phyloP scores from a whole-genome alignment of 208 protist species.

The Acanthamoeba healyi region DNA sequence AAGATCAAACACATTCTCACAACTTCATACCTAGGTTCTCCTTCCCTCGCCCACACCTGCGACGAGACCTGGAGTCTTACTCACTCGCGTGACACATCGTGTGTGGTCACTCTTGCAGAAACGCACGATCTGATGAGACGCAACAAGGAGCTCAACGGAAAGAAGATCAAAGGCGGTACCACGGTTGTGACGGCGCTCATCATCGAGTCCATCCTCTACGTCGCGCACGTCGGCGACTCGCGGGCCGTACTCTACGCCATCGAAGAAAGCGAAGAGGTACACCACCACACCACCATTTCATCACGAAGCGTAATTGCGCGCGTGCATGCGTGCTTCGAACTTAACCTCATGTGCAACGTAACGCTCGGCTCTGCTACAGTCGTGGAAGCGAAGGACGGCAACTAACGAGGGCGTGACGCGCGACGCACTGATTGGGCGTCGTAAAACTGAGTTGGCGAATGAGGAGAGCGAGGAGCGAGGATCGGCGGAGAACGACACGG shows the following conservation, averaged over 20 bases:
- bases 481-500: background rate
- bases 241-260: slow-evolving; percentile 82
- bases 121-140: slow-evolving; percentile 14
- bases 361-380: background rate
- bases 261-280: slow-evolving; percentile 80
- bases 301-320: too few species aligned
- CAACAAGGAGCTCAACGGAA: slow-evolving; percentile 52
- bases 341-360: too few species aligned
- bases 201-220: slow-evolving; percentile 78
- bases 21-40: background rate
- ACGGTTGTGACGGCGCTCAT: slow-evolving; percentile 79
- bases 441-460: background rate
- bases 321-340: background rate
- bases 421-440: background rate
- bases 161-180: slow-evolving; percentile 78
- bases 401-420: background rate
- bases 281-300: too few species aligned
- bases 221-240: slow-evolving; percentile 86
- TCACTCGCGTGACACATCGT: background rate
- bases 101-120: background rate
- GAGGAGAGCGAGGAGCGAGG: background rate
- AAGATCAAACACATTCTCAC: background rate
- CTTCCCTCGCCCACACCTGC: background rate
- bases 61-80: too few species aligned
- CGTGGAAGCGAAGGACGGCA: background rate